Conservation (phyloP, 495 filamentous ascomycete species). For the Immersiella caudata region DNA sequence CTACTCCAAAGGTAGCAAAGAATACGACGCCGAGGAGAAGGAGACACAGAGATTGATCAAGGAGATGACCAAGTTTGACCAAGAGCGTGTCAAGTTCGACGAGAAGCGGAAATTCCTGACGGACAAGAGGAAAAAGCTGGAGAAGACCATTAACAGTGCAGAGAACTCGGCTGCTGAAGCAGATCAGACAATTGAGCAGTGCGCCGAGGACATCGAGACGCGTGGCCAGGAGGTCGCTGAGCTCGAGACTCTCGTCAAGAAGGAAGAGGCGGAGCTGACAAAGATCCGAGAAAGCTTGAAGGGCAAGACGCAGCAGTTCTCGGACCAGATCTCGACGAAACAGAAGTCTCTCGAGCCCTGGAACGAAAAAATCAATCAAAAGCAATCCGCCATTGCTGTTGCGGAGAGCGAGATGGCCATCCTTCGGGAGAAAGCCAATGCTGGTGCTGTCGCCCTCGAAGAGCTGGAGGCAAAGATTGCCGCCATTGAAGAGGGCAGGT, state of each 20-base stretch:
- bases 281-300: constrained; percentile 81
- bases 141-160: constrained; percentile 76
- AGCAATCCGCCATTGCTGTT: constrained; percentile 89
- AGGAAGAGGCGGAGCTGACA: constrained; percentile 80
- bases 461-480: constrained; percentile 81
- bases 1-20: constrained; percentile 78
- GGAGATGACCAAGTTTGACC: constrained; percentile 89
- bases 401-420: constrained; percentile 94
- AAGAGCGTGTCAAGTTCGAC: constrained; percentile 94
- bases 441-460: constrained; percentile 77
- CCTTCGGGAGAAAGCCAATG: constrained; percentile 81
- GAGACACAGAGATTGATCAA: constrained; percentile 77
- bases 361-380: constrained; percentile 95
- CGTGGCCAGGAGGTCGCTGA: constrained; percentile 68
- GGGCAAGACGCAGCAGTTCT: constrained; percentile 92
- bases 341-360: constrained; percentile 95
- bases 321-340: constrained; percentile 86
- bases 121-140: constrained; percentile 90
- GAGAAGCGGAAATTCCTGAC: constrained; percentile 93
- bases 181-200: constrained; percentile 74
- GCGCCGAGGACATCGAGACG: constrained; percentile 73
- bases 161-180: constrained; percentile 70
- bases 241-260: constrained; percentile 72
- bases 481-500: constrained; percentile 67
- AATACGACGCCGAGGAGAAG: constrained; percentile 82